Base-by-base conservation (phyloP, 2,329 filamentous ascomycete species). In the Monilinia polystroma region DNA sequence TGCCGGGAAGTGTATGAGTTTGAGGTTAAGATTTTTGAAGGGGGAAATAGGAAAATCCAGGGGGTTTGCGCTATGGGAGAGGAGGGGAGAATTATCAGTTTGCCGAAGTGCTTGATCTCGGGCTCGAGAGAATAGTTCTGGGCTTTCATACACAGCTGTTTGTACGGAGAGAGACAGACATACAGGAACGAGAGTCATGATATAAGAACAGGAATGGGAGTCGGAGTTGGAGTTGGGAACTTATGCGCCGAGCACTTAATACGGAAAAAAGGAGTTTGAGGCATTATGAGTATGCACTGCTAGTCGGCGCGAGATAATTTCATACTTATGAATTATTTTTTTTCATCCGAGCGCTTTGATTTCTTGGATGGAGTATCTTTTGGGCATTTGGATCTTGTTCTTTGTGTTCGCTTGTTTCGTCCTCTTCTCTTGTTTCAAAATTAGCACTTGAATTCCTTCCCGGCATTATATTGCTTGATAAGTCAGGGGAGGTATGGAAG, bases 1-100 rank as follows among this genome's bases (percentile, higher is more conserved):
- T 84, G 66, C 92, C 93, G 0, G 92, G 92, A 16, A 57, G 90
- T 49, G 29, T 26, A n/a, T 56, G 45, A 58, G 29, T 60, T 43
- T 56, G 18, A 2, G 47, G 8, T 49, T 49, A n/a, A 12, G 47
- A 49, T 49, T 11, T 20, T n/a, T 11, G 20, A 7, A 11, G 47
- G 8, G 47, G 47, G 5, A 23, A 18, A 23, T 11, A n/a, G 8
- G 47, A 49, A 20, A 43, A n/a, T 49, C 6, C 7, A 10, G n/a
- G 11, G 2, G 20, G 8, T 16, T 43, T 43, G 41, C 41, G 11
- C 1, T 16, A 1, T 16, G 45, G 45, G 18, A 47, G 8, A 47
- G 18, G 6, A n/a, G 5, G 16, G 18, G 45, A 1, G 45, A n/a
- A 47, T 47, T 4, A 8, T n/a, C 2, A 47, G 45, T 14, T n/a